Percentiles rank a stretch among this genome's conserved stretches.
Evolutionary conservation across 345 rosid genomes (phyloP).

Genomic region (Citrus reticulata): DNA sequence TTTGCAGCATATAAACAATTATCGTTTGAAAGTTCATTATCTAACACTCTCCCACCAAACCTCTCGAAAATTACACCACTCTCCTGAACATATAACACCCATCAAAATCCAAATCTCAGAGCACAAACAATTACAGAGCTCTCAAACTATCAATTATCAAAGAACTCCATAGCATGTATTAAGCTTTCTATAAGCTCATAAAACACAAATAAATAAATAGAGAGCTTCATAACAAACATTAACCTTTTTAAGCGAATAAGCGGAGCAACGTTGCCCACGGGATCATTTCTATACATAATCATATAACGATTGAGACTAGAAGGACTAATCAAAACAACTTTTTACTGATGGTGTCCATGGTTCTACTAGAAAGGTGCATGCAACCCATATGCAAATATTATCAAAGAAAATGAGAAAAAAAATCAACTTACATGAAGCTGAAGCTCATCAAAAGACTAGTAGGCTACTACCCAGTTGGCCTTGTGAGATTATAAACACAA

Average conservation of each 20-base stretch:
- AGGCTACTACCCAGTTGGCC: background rate
- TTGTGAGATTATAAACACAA: slow-evolving; percentile 9
- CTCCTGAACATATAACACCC: background rate
- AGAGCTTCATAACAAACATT: too few species aligned
- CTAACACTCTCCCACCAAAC: background rate
- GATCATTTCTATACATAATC: too few species aligned
- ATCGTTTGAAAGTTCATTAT: background rate
- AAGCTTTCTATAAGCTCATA: background rate
- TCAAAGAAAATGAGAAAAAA: background rate
- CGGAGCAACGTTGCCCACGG: too few species aligned
- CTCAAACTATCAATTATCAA: background rate
- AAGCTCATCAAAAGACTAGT: background rate
- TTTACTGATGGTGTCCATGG: background rate
- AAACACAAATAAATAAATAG: background rate
- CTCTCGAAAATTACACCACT: background rate
- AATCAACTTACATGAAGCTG: slow-evolving; percentile 1
- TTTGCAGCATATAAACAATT: background rate
- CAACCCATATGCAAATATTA: background rate
- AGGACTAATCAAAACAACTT: background rate
- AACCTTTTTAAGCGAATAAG: too few species aligned
- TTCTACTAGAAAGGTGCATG: background rate
- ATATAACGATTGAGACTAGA: background rate
- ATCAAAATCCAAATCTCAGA: background rate
- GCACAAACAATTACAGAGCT: background rate
- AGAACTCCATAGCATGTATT: background rate